Evolutionary conservation across 306 rosid genomes (phyloP).

Genomic region (Vachellia pachyceras): DNA sequence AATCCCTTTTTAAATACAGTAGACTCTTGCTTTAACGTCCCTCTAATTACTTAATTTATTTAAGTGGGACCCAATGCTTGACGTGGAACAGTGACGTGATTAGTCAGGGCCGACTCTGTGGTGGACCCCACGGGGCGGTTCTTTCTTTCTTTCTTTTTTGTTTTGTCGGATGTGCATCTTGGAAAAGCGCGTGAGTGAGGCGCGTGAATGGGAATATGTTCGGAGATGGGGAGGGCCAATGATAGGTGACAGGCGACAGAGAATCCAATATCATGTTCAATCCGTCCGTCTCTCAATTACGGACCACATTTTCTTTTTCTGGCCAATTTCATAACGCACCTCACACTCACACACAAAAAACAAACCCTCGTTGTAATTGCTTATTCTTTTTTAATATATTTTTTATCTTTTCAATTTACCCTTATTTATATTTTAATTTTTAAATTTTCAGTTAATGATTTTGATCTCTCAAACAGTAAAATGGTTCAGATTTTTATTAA

Average conservation of each 20-base stretch:
- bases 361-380: no score
- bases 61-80: not conserved
- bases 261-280: slow-evolving; percentile 21
- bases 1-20: not conserved
- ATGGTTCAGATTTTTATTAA: no score
- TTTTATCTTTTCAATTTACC: no score
- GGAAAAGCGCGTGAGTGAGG: slow-evolving; percentile 38
- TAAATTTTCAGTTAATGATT: no score
- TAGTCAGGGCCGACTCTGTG: not conserved
- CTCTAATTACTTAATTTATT: not conserved
- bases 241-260: not conserved
- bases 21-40: not conserved
- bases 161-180: slow-evolving; percentile 50
- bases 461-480: no score
- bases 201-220: slow-evolving; percentile 39
- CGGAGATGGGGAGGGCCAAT: slow-evolving; percentile 5
- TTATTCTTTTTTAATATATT: no score
- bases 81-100: slow-evolving; percentile 30
- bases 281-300: slow-evolving; percentile 14
- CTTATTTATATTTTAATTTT: no score
- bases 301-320: not conserved
- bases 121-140: slow-evolving; percentile 23
- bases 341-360: not conserved
- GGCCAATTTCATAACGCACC: not conserved
- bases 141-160: not conserved